Evolutionary conservation across 257 asterid genomes (phyloP).

Genomic region (Gynochthodes officinalis): DNA sequence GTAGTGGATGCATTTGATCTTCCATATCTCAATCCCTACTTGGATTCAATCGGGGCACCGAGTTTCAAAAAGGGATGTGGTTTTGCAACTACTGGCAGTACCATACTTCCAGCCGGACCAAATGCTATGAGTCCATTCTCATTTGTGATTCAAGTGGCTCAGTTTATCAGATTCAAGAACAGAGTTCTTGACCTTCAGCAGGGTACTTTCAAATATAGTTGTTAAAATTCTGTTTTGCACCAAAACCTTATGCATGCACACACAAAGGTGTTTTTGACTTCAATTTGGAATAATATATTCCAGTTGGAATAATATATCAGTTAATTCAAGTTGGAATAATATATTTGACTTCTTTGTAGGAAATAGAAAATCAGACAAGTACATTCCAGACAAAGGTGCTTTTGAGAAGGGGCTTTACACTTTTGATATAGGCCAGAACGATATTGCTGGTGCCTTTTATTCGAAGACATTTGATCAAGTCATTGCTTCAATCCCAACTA

Average conservation of each 20-base stretch:
- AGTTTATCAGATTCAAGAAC: conserved; percentile 81
- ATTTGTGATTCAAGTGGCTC: conserved; percentile 75
- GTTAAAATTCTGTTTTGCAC: neutral
- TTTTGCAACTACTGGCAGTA: conserved; percentile 84
- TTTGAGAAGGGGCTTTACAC: conserved; percentile 73
- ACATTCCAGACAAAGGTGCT: conserved; percentile 59
- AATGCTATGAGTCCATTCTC: conserved; percentile 72
- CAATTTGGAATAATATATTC: neutral
- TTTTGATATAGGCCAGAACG: conserved; percentile 98
- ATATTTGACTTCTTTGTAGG: conserved; percentile 39
- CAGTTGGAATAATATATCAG: no score
- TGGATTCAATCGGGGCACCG: conserved; percentile 77
- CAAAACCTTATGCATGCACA: neutral
- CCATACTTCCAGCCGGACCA: conserved; percentile 59
- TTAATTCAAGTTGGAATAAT: no score
- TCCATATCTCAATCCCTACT: conserved; percentile 73
- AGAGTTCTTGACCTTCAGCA: conserved; percentile 59
- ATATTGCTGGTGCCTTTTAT: conserved; percentile 88
- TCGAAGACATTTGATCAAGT: conserved; percentile 81
- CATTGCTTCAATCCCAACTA: conserved; percentile 73
- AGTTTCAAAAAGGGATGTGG: conserved; percentile 73
- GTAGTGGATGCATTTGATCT: conserved; percentile 93
- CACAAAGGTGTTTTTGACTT: neutral
- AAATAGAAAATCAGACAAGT: conserved; percentile 48
- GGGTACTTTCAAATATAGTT: conserved; percentile 29